Conservation (phyloP, 2,329 filamentous ascomycete genomes). For the Calonectria fujianensis region DNA sequence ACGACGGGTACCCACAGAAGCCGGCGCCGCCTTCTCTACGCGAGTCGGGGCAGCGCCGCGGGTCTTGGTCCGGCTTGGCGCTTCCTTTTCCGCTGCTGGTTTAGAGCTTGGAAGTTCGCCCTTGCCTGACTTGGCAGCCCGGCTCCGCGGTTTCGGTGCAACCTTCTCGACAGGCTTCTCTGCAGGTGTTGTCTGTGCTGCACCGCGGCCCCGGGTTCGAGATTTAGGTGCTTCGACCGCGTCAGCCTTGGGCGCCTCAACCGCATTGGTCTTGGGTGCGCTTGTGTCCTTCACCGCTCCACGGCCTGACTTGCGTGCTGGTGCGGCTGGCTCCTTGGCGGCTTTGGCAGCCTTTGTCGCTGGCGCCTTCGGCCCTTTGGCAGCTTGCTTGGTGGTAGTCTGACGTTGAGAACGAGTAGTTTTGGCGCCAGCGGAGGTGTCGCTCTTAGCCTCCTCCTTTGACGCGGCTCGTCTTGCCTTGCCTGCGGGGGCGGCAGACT, state of each 20-base stretch:
- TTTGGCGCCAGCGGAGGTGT: background rate
- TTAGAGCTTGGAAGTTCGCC: constrained; percentile 50
- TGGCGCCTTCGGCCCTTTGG: background rate
- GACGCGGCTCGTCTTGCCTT: constrained; percentile 34
- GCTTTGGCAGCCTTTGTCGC: background rate
- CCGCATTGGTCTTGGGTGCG: background rate
- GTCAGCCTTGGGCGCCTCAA: background rate
- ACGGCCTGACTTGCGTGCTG: constrained; percentile 10
- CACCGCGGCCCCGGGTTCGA: constrained; percentile 17
- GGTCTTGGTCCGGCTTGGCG: constrained; percentile 42
- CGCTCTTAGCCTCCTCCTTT: constrained; percentile 29
- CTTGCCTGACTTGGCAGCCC: constrained; percentile 50
- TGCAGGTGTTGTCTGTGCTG: constrained; percentile 34
- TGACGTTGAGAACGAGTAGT: constrained; percentile 15
- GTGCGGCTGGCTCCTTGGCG: background rate
- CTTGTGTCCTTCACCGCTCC: constrained; percentile 14
- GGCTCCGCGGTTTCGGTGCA: constrained; percentile 47
- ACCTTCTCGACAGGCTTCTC: constrained; percentile 25
- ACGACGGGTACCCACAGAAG: constrained; percentile 44
- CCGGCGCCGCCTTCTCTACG: constrained; percentile 48
- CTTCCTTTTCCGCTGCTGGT: constrained; percentile 4
- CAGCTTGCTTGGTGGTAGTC: background rate
- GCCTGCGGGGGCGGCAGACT: constrained; percentile 32
- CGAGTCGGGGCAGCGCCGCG: constrained; percentile 42
- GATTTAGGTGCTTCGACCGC: constrained; percentile 10